These are phyloP conservation scores for Tilletia horrida DNA, from an alignment of 1,284 basidiomycete species.

Conservation along the genomic window DNA sequence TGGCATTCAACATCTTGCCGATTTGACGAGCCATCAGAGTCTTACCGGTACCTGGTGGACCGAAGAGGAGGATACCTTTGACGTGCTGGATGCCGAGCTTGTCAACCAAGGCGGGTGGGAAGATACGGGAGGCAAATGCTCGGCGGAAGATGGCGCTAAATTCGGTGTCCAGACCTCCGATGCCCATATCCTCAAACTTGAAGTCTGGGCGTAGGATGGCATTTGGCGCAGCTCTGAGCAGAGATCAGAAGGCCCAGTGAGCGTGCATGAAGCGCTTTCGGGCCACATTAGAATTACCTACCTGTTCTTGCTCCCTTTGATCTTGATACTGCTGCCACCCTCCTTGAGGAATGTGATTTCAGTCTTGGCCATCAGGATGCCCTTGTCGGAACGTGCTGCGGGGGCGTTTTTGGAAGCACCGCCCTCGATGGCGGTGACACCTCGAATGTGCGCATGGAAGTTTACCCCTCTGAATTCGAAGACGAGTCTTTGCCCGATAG, in stretches of 20 bases:
- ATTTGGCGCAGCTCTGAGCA: slow-evolving; percentile 77
- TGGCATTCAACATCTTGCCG: slow-evolving; percentile 97
- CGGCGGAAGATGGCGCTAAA: slow-evolving; percentile 97
- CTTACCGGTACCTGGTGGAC: slow-evolving; percentile 97
- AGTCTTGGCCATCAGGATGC: slow-evolving; percentile 84
- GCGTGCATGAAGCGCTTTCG: too few species aligned
- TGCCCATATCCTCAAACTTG: slow-evolving; percentile 99
- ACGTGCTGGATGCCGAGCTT: slow-evolving; percentile 98
- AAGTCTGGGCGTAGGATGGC: slow-evolving; percentile 97
- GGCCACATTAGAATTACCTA: too few species aligned
- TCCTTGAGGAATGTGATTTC: slow-evolving; percentile 86
- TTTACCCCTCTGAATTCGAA: slow-evolving; percentile 90
- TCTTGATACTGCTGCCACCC: slow-evolving; percentile 73
- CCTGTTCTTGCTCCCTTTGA: slow-evolving; percentile 89
- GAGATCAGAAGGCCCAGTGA: background rate
- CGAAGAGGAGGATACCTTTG: slow-evolving; percentile 91
- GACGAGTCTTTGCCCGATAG: slow-evolving; percentile 69
- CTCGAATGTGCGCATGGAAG: slow-evolving; percentile 70
- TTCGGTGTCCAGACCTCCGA: slow-evolving; percentile 92
- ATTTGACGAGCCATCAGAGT: slow-evolving; percentile 98
- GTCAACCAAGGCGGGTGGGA: slow-evolving; percentile 92
- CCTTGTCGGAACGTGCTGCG: slow-evolving; percentile 53
- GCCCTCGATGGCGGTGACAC: slow-evolving; percentile 65
- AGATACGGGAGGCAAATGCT: slow-evolving; percentile 95
- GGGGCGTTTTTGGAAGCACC: slow-evolving; percentile 19